These are phyloP conservation scores for Pascua guehoae DNA, from an alignment of 1,284 basidiomycete genomes.

Conservation along the genomic window DNA sequence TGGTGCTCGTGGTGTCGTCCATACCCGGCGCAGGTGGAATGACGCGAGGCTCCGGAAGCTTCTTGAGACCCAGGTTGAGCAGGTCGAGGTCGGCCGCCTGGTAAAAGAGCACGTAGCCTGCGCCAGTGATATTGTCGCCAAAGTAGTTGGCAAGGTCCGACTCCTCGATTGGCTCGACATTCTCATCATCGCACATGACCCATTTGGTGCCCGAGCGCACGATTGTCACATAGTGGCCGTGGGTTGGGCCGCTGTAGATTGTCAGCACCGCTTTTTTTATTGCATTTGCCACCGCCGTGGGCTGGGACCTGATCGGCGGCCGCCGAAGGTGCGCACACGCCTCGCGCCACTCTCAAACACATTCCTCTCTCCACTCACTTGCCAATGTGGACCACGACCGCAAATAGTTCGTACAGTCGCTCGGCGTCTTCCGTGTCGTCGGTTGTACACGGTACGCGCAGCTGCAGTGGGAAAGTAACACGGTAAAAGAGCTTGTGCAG, in stretches of 20 bases:
- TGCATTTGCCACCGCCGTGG: no score
- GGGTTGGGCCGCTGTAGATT: slow-evolving; percentile 74
- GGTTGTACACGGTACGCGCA: slow-evolving; percentile 93
- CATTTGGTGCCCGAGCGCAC: slow-evolving; percentile 77
- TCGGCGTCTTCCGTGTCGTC: slow-evolving; percentile 84
- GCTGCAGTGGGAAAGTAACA: slow-evolving; percentile 90
- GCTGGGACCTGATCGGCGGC: no score
- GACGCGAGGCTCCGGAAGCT: slow-evolving; percentile 10
- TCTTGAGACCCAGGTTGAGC: slow-evolving; percentile 58
- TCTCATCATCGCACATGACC: slow-evolving; percentile 95
- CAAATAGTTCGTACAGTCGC: slow-evolving; percentile 87
- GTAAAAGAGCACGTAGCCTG: slow-evolving; percentile 96
- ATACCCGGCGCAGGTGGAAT: slow-evolving; percentile 1
- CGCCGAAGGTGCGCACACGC: background rate
- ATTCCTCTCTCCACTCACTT: slow-evolving; percentile 60
- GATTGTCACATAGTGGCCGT: slow-evolving; percentile 95
- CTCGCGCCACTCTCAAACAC: background rate
- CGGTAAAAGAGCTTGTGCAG: slow-evolving; percentile 95
- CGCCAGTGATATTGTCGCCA: slow-evolving; percentile 81
- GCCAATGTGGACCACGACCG: slow-evolving; percentile 96
- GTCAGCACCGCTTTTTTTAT: background rate
- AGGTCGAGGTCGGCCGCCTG: slow-evolving; percentile 84
- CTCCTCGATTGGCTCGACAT: slow-evolving; percentile 81
- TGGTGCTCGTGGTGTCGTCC: background rate
- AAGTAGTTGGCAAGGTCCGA: slow-evolving; percentile 88